Evolutionary conservation across 495 filamentous ascomycete species (phyloP), one percentile per base, ranked within the genome.

Genomic region (Penicillium cataractarum): DNA sequence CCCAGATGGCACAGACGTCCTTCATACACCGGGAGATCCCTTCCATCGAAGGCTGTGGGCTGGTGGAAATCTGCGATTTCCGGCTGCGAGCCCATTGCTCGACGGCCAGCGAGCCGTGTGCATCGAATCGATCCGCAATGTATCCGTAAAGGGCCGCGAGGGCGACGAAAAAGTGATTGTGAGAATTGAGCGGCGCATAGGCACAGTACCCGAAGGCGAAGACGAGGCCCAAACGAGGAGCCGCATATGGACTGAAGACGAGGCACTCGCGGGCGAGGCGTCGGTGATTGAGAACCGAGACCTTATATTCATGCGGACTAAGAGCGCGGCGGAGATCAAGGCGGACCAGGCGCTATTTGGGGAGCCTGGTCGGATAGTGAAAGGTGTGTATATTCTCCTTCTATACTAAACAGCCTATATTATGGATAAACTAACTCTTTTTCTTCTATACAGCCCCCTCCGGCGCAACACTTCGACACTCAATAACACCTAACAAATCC

Each of bases 21-120:
- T 85, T 9, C 90, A 92, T 62, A 84, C 77, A 39, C 92, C 92
- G 0, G 88, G 89, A 1, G 53, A 57, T 1, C 87, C 88, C 3
- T 93, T 87, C 60, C 80, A 78, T 44, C 80, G 89, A 42, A 84
- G 91, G n/a, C 82, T 96, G 73, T 96, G 92, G 92, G 90, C 89
- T 35, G 91, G 91, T 10, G 92, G 91, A 1, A 75, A 74, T 40
- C 64, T 76, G 33, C 72, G 62, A 60, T 82, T 76, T 59, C 67
- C 70, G 12, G 67, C 46, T 17, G 46, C 40, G 39, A 55, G 54
- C n/a, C 67, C 75, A 26, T 33, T 63, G 9, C 69, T 91, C 9
- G 78, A 88, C 65, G 84, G 81, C 27, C 64, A 74, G 33, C 69
- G 78, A 3, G 84, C 74, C 3, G 78, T 86, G 22, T 92, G 91